These are phyloP conservation scores for Ophiognomonia clavigignenti-juglandacearum DNA, from an alignment of 2,329 filamentous ascomycete genomes.

Conservation along the genomic window DNA sequence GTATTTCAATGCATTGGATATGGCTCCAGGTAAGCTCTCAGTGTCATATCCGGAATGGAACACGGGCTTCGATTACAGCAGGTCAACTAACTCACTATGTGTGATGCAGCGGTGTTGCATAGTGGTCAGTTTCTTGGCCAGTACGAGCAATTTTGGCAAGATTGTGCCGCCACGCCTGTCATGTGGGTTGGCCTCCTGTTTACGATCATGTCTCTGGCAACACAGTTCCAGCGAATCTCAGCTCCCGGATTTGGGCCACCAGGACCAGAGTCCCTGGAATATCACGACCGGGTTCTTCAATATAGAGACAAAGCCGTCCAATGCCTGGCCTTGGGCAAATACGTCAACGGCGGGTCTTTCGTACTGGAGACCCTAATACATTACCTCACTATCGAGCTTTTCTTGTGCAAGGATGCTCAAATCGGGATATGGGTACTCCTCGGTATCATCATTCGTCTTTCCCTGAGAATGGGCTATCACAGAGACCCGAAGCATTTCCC, in stretches of 20 bases:
- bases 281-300: neutral
- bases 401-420: neutral
- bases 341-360: neutral
- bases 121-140: neutral
- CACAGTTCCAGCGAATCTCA: neutral
- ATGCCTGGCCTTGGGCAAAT: neutral
- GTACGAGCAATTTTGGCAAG: neutral
- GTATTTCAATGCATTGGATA: neutral
- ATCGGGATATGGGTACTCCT: neutral
- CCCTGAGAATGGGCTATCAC: neutral
- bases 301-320: neutral
- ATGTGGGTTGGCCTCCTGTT: neutral
- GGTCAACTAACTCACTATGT: neutral
- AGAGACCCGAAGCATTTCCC: neutral
- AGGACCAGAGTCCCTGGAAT: neutral
- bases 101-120: neutral
- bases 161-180: neutral
- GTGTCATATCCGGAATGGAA: neutral
- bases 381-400: neutral
- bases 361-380: neutral
- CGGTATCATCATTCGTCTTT: neutral
- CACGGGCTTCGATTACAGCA: neutral
- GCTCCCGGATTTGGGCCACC: neutral
- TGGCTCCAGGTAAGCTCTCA: neutral
- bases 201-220: neutral